Base-by-base conservation (phyloP, 2,329 filamentous ascomycete species). In the Cercospora nicotianae region DNA sequence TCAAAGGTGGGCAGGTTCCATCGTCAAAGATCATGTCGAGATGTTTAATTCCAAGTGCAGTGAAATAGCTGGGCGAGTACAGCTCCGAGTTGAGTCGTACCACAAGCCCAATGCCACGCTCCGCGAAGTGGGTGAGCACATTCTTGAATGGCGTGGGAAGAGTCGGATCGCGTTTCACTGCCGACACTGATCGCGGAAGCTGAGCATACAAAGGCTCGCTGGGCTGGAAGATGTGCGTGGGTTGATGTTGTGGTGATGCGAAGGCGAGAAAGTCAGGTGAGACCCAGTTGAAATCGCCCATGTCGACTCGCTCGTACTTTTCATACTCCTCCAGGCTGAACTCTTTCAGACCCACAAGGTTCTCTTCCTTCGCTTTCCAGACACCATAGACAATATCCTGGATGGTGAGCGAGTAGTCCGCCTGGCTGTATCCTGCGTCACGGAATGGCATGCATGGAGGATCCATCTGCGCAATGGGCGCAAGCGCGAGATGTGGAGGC, bases 21-120 rank as follows among this genome's bases (percentile, higher is more conserved):
- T 99, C 95, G 76, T 98, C 95, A 77, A 99, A 99, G 76, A 99
- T 98, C 95, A 99, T 99, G 82, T 99, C 95, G 48, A 98, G 85
- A 78, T 99, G 95, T 75, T 93, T 90, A 77, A 99, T 98, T 31
- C 94, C 94, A 63, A 99, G 85, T 3, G 94, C 92, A 71, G 94
- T 95, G 80, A 99, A 99, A 83, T 94, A 97, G n/a, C 93, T 94
- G 0, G 95, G 92, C 0, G 92, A 96, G 84, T 99, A 99, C 7
- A 99, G 87, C 73, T 94, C 91, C 0, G 94, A 98, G 83, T 99
- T 99, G 71, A 99, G 85, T 51, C 95, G 90, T 51, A 99, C 95
- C 3, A 99, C 94, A 3, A 99, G 86, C 33, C 95, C 95, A 75
- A 99, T 91, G 76, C 96, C 91, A 72, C 92, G 89, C 69, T 94